phyloP scores from a whole-genome alignment of 768 basidiomycete genomes.

The Galerina sulciceps region DNA sequence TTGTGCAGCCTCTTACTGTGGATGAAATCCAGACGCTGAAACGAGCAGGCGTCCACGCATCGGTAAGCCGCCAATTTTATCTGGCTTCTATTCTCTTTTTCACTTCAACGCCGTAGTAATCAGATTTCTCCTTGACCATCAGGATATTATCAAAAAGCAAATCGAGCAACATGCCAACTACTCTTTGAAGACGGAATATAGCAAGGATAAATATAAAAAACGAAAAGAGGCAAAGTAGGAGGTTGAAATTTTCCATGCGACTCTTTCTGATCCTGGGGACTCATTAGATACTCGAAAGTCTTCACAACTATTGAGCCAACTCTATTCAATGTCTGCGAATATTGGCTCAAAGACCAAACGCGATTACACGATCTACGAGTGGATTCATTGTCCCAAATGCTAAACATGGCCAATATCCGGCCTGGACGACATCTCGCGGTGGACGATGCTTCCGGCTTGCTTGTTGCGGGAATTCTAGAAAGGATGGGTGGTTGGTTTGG shows the following conservation, averaged over 20 bases:
- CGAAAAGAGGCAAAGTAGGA: constrained; percentile 95
- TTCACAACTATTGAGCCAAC: constrained; percentile 91
- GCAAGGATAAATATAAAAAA: constrained; percentile 98
- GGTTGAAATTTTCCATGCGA: background rate
- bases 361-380: constrained; percentile 84
- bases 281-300: constrained; percentile 76
- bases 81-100: constrained; percentile 17
- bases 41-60: constrained; percentile 79
- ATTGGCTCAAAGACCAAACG: constrained; percentile 81
- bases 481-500: constrained; percentile 72
- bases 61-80: constrained; percentile 44
- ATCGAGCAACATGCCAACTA: constrained; percentile 93
- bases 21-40: constrained; percentile 87
- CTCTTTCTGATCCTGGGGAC: background rate
- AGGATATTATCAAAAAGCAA: constrained; percentile 96
- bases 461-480: constrained; percentile 85
- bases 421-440: constrained; percentile 89
- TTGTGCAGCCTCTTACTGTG: constrained; percentile 81
- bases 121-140: constrained; percentile 21
- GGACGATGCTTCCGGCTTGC: constrained; percentile 89
- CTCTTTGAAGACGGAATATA: constrained; percentile 94
- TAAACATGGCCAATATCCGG: constrained; percentile 80
- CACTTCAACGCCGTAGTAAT: constrained; percentile 15
- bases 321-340: constrained; percentile 83
- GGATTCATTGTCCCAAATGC: constrained; percentile 88